Evolutionary conservation across 106 monocot species (phyloP), one percentile per base, ranked within the genome.

Genomic region (Allium sativum): DNA sequence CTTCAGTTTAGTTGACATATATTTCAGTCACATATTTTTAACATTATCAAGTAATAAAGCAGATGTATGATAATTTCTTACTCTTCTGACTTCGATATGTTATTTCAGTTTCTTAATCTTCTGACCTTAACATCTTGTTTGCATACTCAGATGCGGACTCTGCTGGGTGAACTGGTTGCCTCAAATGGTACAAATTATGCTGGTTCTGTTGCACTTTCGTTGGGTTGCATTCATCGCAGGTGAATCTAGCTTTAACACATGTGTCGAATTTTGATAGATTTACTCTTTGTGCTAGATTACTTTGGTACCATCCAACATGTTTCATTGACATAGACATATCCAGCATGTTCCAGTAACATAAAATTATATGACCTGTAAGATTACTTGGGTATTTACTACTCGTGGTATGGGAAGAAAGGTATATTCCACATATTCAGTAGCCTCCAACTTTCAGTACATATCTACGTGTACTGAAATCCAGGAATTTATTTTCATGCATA

Each of bases 191-290:
- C 84, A 61, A 82, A 58, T 68, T 81, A 88, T 74, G 75, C 69
- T 58, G 87, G 79, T 14, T 84, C 91, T 54, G 62, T 96, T 78
- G 84, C 91, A 43, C 68, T 96, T 68, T 79, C 91, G 13, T 70
- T 96, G 55, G 96, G 96, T 64, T 96, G 96, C 71, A 91, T 96
- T 48, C 82, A 96, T 76, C 76, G 82, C 13, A 84, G 90, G 95
- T 96, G 60, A 59, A 56, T 31, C 31, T 31, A 31, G 31, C 14
- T 53, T 18, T 44, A 61, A 55, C 45, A 50, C 56, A 50, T 54
- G 18, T 53, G 8, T 31, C 5, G 31, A 31, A 31, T 31, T 31
- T 31, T 31, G 31, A 31, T 31, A 31, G 31, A 5, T 2, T 31
- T 3, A 31, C 5, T 31, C 31, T 31, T 31, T 31, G 31, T 31